Percentiles rank a stretch among this genome's conserved stretches.
These are phyloP conservation scores for Fusarium lyarnte DNA, from an alignment of 2,329 filamentous ascomycete species.

Conservation along the genomic window DNA sequence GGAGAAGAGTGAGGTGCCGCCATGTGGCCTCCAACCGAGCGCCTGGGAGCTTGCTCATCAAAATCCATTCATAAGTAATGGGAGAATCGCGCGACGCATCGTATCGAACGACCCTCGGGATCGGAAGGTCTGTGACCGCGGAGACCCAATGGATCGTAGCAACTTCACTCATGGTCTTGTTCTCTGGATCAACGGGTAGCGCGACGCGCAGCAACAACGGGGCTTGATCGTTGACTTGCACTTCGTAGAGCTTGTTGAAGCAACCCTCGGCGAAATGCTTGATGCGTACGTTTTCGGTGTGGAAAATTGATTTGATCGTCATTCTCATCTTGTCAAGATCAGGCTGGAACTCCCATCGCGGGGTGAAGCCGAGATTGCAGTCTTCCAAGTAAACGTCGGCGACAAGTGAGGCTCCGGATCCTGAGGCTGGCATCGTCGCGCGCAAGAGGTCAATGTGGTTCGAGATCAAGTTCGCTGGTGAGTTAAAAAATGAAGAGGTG, in stretches of 20 bases:
- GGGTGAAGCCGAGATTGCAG: background rate
- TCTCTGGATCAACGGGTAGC: conserved; percentile 49
- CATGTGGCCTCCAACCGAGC: conserved; percentile 43
- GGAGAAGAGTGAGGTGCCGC: conserved; percentile 17
- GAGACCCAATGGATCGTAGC: conserved; percentile 51
- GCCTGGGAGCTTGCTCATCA: conserved; percentile 48
- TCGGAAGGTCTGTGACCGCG: conserved; percentile 44
- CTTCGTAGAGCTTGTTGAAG: conserved; percentile 41
- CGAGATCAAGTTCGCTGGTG: background rate
- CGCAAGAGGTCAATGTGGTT: background rate
- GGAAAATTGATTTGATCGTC: background rate
- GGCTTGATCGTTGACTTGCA: background rate
- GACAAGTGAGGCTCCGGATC: background rate
- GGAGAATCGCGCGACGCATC: conserved; percentile 45
- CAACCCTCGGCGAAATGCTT: conserved; percentile 27
- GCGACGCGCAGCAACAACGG: conserved; percentile 48
- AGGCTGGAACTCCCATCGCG: conserved; percentile 24
- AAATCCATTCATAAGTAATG: conserved; percentile 54
- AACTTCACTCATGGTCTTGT: conserved; percentile 52
- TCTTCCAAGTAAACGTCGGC: background rate
- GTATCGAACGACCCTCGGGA: conserved; percentile 48
- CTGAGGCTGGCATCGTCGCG: background rate
- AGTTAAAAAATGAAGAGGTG: too few relatives aligned
- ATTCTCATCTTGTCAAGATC: conserved; percentile 1
- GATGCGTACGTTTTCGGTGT: background rate